Conservation (phyloP, 495 filamentous ascomycete species). For the Lophium mytilinum region DNA sequence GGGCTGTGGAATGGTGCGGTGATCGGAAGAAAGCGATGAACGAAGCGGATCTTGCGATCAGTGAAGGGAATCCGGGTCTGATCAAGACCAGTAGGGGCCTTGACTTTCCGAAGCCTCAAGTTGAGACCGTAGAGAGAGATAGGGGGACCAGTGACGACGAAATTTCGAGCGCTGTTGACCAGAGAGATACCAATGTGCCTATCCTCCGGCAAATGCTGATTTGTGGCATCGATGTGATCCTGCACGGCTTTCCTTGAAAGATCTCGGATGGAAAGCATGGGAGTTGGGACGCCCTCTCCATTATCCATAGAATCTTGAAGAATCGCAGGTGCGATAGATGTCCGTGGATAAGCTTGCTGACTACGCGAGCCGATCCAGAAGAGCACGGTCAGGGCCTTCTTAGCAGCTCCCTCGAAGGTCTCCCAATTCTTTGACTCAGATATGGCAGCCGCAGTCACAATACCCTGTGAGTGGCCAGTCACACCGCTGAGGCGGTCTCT, state of each 20-base stretch:
- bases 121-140: conserved; percentile 95
- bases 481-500: conserved; percentile 74
- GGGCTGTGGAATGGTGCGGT: conserved; percentile 97
- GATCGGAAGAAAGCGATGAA: conserved; percentile 94
- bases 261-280: conserved; percentile 96
- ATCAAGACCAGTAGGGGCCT: conserved; percentile 91
- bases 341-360: conserved; percentile 92
- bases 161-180: conserved; percentile 91
- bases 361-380: conserved; percentile 99
- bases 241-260: conserved; percentile 77
- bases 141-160: conserved; percentile 93
- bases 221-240: conserved; percentile 90
- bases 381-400: conserved; percentile 77
- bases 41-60: conserved; percentile 90
- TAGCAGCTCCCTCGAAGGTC: conserved; percentile 68
- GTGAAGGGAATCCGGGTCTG: conserved; percentile 93
- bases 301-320: conserved; percentile 92
- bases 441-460: conserved; percentile 88
- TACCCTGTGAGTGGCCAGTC: conserved; percentile 94
- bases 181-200: conserved; percentile 92
- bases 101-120: conserved; percentile 85
- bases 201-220: conserved; percentile 85
- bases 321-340: conserved; percentile 81
- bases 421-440: conserved; percentile 85
- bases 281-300: conserved; percentile 87